Percentiles rank a stretch among this genome's conserved stretches.
Conservation (phyloP, 805 yeast species). For the Starmera quercuum region DNA sequence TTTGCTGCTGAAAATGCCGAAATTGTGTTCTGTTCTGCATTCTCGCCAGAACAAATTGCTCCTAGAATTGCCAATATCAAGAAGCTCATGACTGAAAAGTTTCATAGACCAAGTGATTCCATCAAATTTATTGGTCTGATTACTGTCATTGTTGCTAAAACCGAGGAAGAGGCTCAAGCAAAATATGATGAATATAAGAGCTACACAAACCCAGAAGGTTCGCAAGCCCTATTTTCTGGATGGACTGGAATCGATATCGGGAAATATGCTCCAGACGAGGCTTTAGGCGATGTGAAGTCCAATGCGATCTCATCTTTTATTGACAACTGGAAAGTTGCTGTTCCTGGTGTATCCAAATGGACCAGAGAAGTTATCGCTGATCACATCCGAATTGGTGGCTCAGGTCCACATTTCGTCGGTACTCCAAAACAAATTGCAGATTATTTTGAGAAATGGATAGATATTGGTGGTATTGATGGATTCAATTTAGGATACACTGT, state of each 20-base stretch:
- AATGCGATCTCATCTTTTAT: conserved; percentile 27
- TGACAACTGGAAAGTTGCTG: conserved; percentile 25
- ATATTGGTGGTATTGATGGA: conserved; percentile 30
- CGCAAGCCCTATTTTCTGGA: conserved; percentile 33
- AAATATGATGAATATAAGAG: conserved; percentile 22
- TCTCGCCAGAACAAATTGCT: conserved; percentile 22
- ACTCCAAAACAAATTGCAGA: conserved; percentile 29
- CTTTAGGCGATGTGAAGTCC: conserved; percentile 24
- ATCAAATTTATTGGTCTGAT: conserved; percentile 28
- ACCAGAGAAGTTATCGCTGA: conserved; percentile 15
- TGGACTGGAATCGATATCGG: conserved; percentile 34
- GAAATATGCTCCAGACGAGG: conserved; percentile 24
- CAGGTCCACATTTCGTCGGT: conserved; percentile 23
- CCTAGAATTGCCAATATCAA: conserved; percentile 25
- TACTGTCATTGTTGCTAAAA: conserved; percentile 26
- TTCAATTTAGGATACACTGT: conserved; percentile 31
- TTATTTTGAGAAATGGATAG: conserved; percentile 30
- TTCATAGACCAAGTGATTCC: conserved; percentile 25
- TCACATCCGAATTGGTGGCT: conserved; percentile 17
- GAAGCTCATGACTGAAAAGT: conserved; percentile 24
- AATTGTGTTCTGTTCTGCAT: conserved; percentile 26
- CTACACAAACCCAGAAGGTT: conserved; percentile 30
- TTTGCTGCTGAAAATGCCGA: conserved; percentile 35
- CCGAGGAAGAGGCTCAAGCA: conserved; percentile 29
- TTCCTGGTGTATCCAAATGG: conserved; percentile 14